Evolutionary conservation across 2,329 filamentous ascomycete genomes (phyloP).

Genomic region (Cytospora paraplurivora): DNA sequence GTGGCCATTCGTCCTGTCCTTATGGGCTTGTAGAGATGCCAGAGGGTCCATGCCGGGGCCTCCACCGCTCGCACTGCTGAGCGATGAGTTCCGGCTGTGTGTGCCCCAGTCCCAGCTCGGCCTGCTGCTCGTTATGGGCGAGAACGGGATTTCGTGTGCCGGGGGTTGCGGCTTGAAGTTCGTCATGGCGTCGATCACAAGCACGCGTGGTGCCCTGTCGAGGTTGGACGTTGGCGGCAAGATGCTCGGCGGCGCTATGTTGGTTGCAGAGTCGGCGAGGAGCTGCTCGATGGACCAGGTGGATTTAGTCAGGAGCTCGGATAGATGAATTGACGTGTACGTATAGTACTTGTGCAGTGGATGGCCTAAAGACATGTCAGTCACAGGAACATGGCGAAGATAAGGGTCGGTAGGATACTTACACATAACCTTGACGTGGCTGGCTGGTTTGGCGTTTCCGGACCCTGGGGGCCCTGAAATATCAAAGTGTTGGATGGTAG

Average conservation of each 20-base stretch:
- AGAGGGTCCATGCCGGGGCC: conserved; percentile 14
- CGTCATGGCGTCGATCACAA: conserved; percentile 67
- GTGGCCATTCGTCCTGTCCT: conserved; percentile 36
- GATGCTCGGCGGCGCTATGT: conserved; percentile 38
- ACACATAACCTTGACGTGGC: conserved; percentile 52
- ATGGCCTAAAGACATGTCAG: conserved; percentile 49
- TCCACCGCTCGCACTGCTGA: conserved; percentile 21
- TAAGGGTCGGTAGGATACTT: conserved; percentile 28
- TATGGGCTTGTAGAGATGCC: conserved; percentile 22
- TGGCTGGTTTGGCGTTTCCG: conserved; percentile 46
- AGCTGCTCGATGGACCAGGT: conserved; percentile 51
- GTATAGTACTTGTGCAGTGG: conserved; percentile 65
- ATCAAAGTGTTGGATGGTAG: conserved; percentile 60
- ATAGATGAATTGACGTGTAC: conserved; percentile 61
- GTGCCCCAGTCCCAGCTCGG: conserved; percentile 14
- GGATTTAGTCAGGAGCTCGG: conserved; percentile 54
- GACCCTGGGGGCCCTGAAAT: conserved; percentile 47
- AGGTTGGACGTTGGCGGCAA: conserved; percentile 34
- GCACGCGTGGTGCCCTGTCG: conserved; percentile 46
- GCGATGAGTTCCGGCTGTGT: conserved; percentile 26
- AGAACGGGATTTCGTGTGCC: conserved; percentile 51
- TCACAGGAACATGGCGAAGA: not conserved
- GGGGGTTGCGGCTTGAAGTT: conserved; percentile 49
- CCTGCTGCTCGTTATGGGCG: conserved; percentile 47
- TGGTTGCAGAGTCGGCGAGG: conserved; percentile 41